Evolutionary conservation across 179 eudicot species (phyloP), one percentile per base, ranked within the genome.

Genomic region (Carnegiea gigantea): DNA sequence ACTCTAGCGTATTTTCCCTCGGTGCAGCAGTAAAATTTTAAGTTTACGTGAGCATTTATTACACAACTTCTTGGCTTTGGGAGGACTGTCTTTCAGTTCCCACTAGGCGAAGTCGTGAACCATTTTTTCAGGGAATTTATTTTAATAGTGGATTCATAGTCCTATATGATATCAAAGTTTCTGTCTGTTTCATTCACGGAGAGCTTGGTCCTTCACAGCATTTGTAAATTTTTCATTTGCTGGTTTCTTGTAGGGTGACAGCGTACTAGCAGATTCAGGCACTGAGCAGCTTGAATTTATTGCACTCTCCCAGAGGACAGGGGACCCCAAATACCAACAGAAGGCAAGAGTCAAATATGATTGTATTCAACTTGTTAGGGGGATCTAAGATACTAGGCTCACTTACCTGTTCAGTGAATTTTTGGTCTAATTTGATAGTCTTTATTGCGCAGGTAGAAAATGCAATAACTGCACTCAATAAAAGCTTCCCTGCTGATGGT

Each of bases 251-350:
- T 83, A 97, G 99, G 99, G 98, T 77, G 89, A 93, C 62, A 91
- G 98, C 83, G 91, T 97, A 84, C 85, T 97, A 81, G 99, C 99
- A 74, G 99, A 97, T 92, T 95, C 98, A 83, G 99, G 92, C 86
- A 95, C 99, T 33, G 99, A 97, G 89, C 98, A 95, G 87, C 88
- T 97, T 78, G 99, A 97, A 82, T 97, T 97, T 84, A 97, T 97
- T 85, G 99, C 98, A 57, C 99, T 97, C 76, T 95, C 99, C 60
- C 98, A 97, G 82, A 91, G 99, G 86, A 97, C 97, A 30, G 99
- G 98, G 73, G 90, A 97, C 51, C 97, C 95, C 49, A 95, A 97
- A 83, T 97, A 97, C 90, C 99, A 97, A 88, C 90, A 87, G 86
- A 97, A 95, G 98, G 99, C 95, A 82, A 68, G 51, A 33, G 44